phyloP scores from a whole-genome alignment of 371 early-diverging fungal species.

The Mucor sp. region DNA sequence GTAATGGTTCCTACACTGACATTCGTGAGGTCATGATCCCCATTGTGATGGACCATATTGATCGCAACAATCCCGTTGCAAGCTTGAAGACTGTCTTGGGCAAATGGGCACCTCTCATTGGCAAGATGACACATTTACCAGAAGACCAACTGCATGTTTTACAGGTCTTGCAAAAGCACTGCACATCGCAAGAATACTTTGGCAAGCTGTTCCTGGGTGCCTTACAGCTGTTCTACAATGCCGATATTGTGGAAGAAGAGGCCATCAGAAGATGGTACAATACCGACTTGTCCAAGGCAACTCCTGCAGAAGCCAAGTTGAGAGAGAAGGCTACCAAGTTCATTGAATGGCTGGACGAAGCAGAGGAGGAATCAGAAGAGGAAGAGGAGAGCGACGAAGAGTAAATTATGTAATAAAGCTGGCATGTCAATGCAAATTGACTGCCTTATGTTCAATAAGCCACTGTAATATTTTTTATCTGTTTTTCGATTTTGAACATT shows the following conservation, averaged over 20 bases:
- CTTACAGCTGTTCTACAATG: conserved; percentile 74
- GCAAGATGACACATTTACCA: conserved; percentile 69
- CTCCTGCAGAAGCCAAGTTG: conserved; percentile 35
- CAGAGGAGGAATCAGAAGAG: conserved; percentile 52
- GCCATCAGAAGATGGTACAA: conserved; percentile 79
- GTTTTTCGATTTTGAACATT: conserved; percentile 10
- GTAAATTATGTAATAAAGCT: conserved; percentile 2
- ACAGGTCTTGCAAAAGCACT: conserved; percentile 61
- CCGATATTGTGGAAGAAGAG: conserved; percentile 86
- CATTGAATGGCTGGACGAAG: conserved; percentile 72
- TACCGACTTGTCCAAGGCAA: conserved; percentile 36
- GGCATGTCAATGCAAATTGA: not conserved
- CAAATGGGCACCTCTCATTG: conserved; percentile 74
- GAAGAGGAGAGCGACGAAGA: conserved; percentile 29
- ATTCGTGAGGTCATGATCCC: conserved; percentile 78
- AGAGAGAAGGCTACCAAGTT: conserved; percentile 57
- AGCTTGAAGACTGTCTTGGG: conserved; percentile 52
- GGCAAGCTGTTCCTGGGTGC: conserved; percentile 64
- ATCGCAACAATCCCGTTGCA: conserved; percentile 35
- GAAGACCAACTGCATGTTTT: conserved; percentile 82
- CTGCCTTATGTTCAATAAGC: not conserved
- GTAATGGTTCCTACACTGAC: conserved; percentile 80
- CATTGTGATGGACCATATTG: conserved; percentile 61
- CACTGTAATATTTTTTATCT: conserved; percentile 9
- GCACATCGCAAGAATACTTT: conserved; percentile 44